A percentile compares a stretch with the other conserved stretches of the same genome.
phyloP scores from a whole-genome alignment of 1,139 yeast genomes.

The Suhomyces bolitotheri region DNA sequence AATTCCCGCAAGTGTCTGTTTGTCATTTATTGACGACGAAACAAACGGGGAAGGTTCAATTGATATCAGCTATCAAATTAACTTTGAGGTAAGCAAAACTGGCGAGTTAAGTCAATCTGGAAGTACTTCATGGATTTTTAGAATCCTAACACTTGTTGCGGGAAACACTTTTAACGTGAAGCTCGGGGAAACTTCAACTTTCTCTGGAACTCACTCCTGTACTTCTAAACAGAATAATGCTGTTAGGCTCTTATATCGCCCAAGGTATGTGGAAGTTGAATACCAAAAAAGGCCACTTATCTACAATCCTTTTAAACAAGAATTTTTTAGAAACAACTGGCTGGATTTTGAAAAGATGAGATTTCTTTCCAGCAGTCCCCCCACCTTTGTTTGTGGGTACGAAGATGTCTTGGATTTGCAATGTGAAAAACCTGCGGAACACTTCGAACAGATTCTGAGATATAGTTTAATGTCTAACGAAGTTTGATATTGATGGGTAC shows the following conservation, averaged over 20 bases:
- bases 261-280: slow-evolving; percentile 14
- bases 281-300: slow-evolving; percentile 14
- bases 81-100: slow-evolving; percentile 1
- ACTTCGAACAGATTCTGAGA: too few species aligned
- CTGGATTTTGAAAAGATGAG: slow-evolving; percentile 11
- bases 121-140: not conserved
- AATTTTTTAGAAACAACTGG: slow-evolving; percentile 14
- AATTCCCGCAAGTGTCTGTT: slow-evolving; percentile 25
- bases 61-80: slow-evolving; percentile 10
- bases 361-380: slow-evolving; percentile 15
- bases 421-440: slow-evolving; percentile 13
- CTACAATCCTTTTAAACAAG: not conserved
- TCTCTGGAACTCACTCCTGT: slow-evolving; percentile 20
- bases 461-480: too few species aligned
- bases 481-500: too few species aligned
- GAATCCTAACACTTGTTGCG: not conserved
- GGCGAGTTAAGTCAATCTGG: not conserved
- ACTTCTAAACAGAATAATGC: slow-evolving; percentile 14
- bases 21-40: slow-evolving; percentile 13
- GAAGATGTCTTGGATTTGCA: slow-evolving; percentile 18
- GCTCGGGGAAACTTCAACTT: slow-evolving; percentile 10
- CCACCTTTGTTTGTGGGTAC: slow-evolving; percentile 22
- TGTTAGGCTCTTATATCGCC: slow-evolving; percentile 21
- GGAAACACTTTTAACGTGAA: slow-evolving; percentile 2
- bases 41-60: slow-evolving; percentile 20